Evolutionary conservation across 1,284 basidiomycete genomes (phyloP), one percentile per base, ranked within the genome.

Genomic region (Fomitopsis betulina): DNA sequence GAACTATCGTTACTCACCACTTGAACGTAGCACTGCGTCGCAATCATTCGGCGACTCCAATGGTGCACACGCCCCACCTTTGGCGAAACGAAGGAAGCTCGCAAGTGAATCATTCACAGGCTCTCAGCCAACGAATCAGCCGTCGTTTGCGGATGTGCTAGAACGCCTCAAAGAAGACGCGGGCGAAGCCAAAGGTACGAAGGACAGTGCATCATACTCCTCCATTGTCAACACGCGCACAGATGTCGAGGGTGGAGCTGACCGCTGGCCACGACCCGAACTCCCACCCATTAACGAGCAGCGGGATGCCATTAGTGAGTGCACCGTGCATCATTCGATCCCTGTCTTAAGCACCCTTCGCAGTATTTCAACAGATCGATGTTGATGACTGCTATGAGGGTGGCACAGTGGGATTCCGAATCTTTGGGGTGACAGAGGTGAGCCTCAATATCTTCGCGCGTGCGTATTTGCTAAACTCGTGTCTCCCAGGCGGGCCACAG

Each of bases 301-400:
- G 59, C 79, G 65, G 45, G 87, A 95, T 65, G 73, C 80, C 2
- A 86, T 96, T 53, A 70, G 83, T 84, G 54, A 63, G 76, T 51
- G 49, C 17, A 23, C n/a, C 33, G 17, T 10, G 12, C 32, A 19
- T 27, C n/a, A 10, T 15, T 32, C 19, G 2, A 13, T 10, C 2
- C 25, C 5, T 23, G 21, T 19, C 8, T 17, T 51, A 15, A 51
- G 17, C 32, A 1, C 2, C n/a, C 32, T 10, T 13, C 45, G 3
- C 58, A 92, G 90, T 89, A 17, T 97, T 98, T 66, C 95, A 98
- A 70, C 96, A 98, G 71, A 95, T 95, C 58, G 96, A 98, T 62
- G 81, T 98, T 10, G 92, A 96, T 63, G 87, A 92, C 59, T 65
- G 66, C 6, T 58, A 47, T 17, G 79, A 73, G 6, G 77, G 78